Evolutionary conservation across 352 stramenopile species (phyloP), one percentile per base, ranked within the genome.

Genomic region (Globisporangium alternatum): DNA sequence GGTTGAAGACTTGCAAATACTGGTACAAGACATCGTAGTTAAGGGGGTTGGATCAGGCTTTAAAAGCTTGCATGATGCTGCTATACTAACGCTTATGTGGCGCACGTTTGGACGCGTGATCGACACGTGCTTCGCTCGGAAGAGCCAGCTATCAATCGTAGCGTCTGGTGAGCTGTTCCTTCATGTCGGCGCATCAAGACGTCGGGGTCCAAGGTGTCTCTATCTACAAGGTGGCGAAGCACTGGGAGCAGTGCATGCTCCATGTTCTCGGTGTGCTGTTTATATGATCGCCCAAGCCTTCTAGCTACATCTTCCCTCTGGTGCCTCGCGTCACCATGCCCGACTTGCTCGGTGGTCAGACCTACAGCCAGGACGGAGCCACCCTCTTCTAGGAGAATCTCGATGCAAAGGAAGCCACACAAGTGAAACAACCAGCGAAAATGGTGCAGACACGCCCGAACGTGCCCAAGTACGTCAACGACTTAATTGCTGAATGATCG

Each of bases 111-210:
- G 62, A 3, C 62, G 51, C 33, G 44, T 52, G 3, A 69, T 73
- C 30, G 62, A 70, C n/a, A 73, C 63, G 4, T 67, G 62, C 47
- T 69, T 73, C 44, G 44, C 67, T 0, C 15, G 67, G 17, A 69
- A 73, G 31, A 31, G 39, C 9, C 67, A 73, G 31, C 62, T 68
- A 2, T 58, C 51, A n/a, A 22, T 69, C 1, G 21, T 51, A 9
- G 15, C 56, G 12, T 72, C 56, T 3, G 62, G 45, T 0, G 56
- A 69, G 62, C 21, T 69, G 15, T 72, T 61, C n/a, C 33, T 72
- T 1, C 55, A 35, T 22, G 55, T 60, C 8, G 54, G 43, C 5
- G 41, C 8, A 30, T 67, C 15, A 51, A 67, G 21, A 67, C 52
- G 0, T 62, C 45, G 22, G 53, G n/a, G 44, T 67, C 0, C 62